phyloP scores from a whole-genome alignment of 2,329 filamentous ascomycete species.

The Ceratocystis lukuohia region DNA sequence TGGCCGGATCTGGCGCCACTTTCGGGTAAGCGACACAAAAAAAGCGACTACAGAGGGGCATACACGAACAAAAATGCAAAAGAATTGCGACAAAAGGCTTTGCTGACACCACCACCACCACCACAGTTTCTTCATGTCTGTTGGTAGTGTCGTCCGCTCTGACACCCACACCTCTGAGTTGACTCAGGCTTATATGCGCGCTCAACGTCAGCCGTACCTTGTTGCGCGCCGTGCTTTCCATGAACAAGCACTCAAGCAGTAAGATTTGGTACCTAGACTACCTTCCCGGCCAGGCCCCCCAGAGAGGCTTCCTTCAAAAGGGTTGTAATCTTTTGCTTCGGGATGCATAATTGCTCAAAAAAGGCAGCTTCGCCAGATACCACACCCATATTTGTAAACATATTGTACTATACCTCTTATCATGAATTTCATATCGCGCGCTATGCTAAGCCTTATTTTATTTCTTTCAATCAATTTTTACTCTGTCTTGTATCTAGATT shows the following conservation, averaged over 20 bases:
- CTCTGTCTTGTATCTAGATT: no score
- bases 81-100: background rate
- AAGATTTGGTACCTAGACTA: background rate
- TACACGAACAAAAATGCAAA: background rate
- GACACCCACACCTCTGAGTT: constrained; percentile 71
- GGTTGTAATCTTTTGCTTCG: no score
- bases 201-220: constrained; percentile 62
- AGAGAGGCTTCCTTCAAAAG: no score
- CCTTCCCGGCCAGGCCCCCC: background rate
- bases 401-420: no score
- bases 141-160: constrained; percentile 89
- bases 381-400: no score
- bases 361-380: no score
- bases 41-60: background rate
- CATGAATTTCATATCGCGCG: no score
- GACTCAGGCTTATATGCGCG: constrained; percentile 45
- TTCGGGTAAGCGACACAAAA: constrained; percentile 55
- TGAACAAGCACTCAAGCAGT: constrained; percentile 9
- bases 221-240: constrained; percentile 30
- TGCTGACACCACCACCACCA: background rate
- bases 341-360: no score
- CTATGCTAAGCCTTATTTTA: no score
- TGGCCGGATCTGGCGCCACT: constrained; percentile 85
- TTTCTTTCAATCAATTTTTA: no score
- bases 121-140: constrained; percentile 87